Evolutionary conservation across 1,139 yeast genomes (phyloP).

Genomic region (Hemisphaericaspora lyxosophila): DNA sequence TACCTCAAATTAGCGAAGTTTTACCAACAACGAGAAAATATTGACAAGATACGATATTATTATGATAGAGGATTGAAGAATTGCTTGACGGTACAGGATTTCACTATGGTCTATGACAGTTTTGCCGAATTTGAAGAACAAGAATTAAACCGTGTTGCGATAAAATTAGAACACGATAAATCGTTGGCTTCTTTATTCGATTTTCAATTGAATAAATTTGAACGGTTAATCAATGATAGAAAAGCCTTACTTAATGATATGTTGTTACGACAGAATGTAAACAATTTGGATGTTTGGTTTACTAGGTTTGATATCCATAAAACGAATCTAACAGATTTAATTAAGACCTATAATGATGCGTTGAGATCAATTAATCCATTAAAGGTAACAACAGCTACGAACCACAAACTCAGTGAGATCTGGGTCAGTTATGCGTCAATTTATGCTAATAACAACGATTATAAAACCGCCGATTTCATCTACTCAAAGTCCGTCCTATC

Average conservation of each 20-base stretch:
- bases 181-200: slow-evolving; percentile 26
- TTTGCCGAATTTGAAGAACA: slow-evolving; percentile 65
- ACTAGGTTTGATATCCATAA: slow-evolving; percentile 46
- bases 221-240: slow-evolving; percentile 55
- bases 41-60: slow-evolving; percentile 45
- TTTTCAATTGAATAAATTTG: slow-evolving; percentile 51
- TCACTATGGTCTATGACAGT: slow-evolving; percentile 62
- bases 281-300: slow-evolving; percentile 69
- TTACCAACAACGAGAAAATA: slow-evolving; percentile 34
- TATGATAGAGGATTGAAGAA: slow-evolving; percentile 49
- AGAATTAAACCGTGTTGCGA: slow-evolving; percentile 23
- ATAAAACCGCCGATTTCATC: slow-evolving; percentile 62
- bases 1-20: slow-evolving; percentile 52
- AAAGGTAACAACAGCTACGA: slow-evolving; percentile 37
- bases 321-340: slow-evolving; percentile 37
- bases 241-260: slow-evolving; percentile 64
- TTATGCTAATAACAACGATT: slow-evolving; percentile 57
- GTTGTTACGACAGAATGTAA: slow-evolving; percentile 58
- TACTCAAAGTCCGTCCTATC: slow-evolving; percentile 69
- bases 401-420: slow-evolving; percentile 45
- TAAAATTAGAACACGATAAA: slow-evolving; percentile 25
- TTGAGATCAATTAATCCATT: slow-evolving; percentile 66
- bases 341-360: slow-evolving; percentile 65
- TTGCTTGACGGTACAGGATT: slow-evolving; percentile 59
- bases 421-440: slow-evolving; percentile 73